Conservation (phyloP, 352 stramenopile species). For the Hyphochytrium catenoides region DNA sequence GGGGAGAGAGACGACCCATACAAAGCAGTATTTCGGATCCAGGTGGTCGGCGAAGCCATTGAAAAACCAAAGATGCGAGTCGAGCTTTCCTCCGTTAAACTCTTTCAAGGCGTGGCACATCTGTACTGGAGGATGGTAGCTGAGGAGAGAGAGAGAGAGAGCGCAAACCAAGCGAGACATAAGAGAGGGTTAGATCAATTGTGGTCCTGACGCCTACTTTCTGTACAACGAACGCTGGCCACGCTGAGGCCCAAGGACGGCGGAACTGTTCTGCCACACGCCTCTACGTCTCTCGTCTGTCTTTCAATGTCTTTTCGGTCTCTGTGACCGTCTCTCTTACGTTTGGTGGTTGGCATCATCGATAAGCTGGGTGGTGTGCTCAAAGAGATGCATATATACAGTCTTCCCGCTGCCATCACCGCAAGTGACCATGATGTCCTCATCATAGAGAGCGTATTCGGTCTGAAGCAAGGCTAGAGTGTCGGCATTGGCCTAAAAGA, state of each 20-base stretch:
- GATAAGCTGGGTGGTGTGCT: constrained; percentile 44
- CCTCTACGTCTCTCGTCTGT: too few relatives aligned
- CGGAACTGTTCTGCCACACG: constrained; percentile 14
- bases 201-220: constrained; percentile 19
- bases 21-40: constrained; percentile 22
- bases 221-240: constrained; percentile 17
- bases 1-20: too few relatives aligned
- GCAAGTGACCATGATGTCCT: constrained; percentile 56
- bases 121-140: constrained; percentile 20
- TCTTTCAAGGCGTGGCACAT: constrained; percentile 25
- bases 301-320: too few relatives aligned
- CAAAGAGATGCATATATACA: constrained; percentile 50
- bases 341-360: constrained; percentile 47
- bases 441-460: constrained; percentile 50
- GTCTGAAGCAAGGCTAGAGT: constrained; percentile 44
- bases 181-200: too few relatives aligned
- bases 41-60: constrained; percentile 27
- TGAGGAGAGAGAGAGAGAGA: too few relatives aligned
- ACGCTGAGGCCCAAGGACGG: constrained; percentile 13
- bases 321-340: too few relatives aligned
- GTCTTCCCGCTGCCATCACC: constrained; percentile 46
- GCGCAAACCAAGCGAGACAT: too few relatives aligned
- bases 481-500: constrained; percentile 39
- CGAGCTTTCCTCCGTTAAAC: constrained; percentile 20
- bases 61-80: constrained; percentile 30